These are phyloP conservation scores for Pseudozyma hubeiensis DNA, from an alignment of 1,284 basidiomycete genomes.

Conservation along the genomic window DNA sequence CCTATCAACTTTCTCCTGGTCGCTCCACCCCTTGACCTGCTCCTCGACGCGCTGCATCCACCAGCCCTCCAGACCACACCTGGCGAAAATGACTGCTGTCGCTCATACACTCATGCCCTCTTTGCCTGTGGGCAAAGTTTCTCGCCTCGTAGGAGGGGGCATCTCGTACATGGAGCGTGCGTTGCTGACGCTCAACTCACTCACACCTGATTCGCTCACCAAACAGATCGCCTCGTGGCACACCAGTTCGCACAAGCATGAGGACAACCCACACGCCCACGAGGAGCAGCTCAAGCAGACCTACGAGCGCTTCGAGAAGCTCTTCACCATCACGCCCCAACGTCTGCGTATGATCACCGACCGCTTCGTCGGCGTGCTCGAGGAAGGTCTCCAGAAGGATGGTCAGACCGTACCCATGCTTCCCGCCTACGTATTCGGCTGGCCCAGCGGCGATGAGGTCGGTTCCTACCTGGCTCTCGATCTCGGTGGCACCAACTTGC, in stretches of 20 bases:
- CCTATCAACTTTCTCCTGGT: too few species aligned
- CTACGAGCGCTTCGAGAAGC: constrained; percentile 54
- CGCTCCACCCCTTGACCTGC: too few species aligned
- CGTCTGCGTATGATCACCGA: constrained; percentile 78
- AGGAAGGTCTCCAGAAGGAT: constrained; percentile 83
- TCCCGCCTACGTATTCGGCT: constrained; percentile 96
- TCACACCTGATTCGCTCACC: constrained; percentile 8
- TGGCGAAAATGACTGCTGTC: constrained; percentile 7
- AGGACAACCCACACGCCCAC: constrained; percentile 49
- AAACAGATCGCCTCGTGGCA: constrained; percentile 64
- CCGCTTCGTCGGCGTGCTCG: constrained; percentile 91
- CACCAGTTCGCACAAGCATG: constrained; percentile 58
- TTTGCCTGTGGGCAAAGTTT: constrained; percentile 14
- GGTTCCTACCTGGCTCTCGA: constrained; percentile 94
- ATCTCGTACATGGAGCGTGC: constrained; percentile 23
- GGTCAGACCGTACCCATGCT: constrained; percentile 94
- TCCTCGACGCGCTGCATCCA: not conserved
- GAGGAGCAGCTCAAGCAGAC: constrained; percentile 59
- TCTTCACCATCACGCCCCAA: constrained; percentile 63
- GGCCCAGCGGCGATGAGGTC: constrained; percentile 88
- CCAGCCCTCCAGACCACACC: not conserved
- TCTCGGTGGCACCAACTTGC: constrained; percentile 92
- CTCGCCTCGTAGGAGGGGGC: constrained; percentile 21
- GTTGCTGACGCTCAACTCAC: constrained; percentile 21
- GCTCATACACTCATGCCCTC: constrained; percentile 1